Percentiles rank a stretch among this genome's conserved stretches.
phyloP scores from a whole-genome alignment of 805 yeast genomes.

The Yarrowia divulgata region DNA sequence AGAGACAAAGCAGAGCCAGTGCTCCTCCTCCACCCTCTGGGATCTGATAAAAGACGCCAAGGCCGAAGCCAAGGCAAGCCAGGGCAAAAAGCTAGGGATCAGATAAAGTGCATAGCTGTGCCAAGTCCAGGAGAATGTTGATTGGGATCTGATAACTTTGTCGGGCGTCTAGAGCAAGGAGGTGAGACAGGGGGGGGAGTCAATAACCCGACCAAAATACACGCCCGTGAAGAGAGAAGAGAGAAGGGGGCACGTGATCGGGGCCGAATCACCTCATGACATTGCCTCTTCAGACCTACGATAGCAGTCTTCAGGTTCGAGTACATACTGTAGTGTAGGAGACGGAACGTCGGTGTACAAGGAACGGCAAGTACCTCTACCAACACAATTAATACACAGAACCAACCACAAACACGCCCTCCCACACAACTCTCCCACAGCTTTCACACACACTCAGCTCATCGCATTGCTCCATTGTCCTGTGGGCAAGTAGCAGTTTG shows the following conservation, averaged over 20 bases:
- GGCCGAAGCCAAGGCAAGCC: not conserved
- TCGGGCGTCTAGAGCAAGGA: not conserved
- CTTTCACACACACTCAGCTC: not conserved
- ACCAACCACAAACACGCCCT: no score
- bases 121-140: not conserved
- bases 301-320: no score
- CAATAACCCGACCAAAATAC: not conserved
- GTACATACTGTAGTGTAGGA: no score
- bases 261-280: no score
- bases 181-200: slow-evolving; percentile 29
- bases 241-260: no score
- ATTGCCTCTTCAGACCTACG: no score
- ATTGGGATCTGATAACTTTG: slow-evolving; percentile 28
- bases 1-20: not conserved
- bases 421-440: no score
- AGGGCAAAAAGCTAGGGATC: not conserved
- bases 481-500: not conserved
- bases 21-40: not conserved
- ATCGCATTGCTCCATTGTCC: slow-evolving; percentile 33
- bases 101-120: not conserved
- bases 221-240: not conserved
- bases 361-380: no score
- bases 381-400: no score
- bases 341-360: no score
- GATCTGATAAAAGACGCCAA: not conserved